phyloP scores from a whole-genome alignment of 75 land plant species.

The Gnetum montanum region DNA sequence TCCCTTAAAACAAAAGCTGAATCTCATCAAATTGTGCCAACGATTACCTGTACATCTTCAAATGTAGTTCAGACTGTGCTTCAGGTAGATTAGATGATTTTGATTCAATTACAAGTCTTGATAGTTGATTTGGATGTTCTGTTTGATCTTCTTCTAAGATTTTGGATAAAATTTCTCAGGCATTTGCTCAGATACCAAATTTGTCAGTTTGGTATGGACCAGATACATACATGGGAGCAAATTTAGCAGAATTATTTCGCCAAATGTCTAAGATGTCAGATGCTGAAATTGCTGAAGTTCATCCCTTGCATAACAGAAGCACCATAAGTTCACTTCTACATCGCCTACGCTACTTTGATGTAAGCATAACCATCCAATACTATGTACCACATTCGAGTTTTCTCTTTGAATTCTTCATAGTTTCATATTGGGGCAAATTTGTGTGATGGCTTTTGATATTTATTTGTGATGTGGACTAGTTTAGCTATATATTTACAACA shows the following conservation, averaged over 20 bases:
- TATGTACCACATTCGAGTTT: not conserved
- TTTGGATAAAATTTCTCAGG: constrained; percentile 31
- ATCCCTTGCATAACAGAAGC: constrained; percentile 59
- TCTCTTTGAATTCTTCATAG: not conserved
- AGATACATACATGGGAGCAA: constrained; percentile 98
- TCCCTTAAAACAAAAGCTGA: constrained; percentile 90
- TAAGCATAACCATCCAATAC: constrained; percentile 15
- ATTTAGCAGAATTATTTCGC: constrained; percentile 69
- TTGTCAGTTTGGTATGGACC: constrained; percentile 88
- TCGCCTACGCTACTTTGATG: constrained; percentile 82
- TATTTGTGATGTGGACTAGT: no score
- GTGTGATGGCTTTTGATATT: no score
- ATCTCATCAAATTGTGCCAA: constrained; percentile 90
- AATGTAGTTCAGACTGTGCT: constrained; percentile 94
- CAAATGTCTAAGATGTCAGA: constrained; percentile 74
- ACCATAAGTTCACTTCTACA: constrained; percentile 67
- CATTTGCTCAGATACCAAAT: constrained; percentile 85
- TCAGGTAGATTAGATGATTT: no score
- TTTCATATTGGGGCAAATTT: no score
- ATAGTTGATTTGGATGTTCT: not conserved
- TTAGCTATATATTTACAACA: no score
- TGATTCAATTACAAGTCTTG: not conserved
- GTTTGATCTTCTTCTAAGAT: not conserved
- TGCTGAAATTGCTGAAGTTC: constrained; percentile 78
- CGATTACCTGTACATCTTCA: constrained; percentile 96